Evolutionary conservation across 2,329 filamentous ascomycete genomes (phyloP), one percentile per base, ranked within the genome.

Genomic region (Teratosphaeria epicoccoides): DNA sequence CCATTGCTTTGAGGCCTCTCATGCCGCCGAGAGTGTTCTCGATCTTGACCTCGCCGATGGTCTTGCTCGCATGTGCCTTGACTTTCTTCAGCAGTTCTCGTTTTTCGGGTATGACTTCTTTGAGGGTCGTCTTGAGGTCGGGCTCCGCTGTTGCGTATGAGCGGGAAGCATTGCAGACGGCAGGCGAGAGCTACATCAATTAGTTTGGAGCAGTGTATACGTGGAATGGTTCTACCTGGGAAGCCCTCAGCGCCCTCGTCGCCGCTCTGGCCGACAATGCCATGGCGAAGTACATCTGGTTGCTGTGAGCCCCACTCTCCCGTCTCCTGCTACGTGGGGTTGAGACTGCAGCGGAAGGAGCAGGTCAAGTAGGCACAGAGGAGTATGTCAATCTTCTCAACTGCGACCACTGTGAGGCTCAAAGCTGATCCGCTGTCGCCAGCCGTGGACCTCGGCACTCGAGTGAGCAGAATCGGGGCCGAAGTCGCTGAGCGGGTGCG

Each of bases 11-110:
- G 61, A 98, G 81, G 37, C 91, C 91, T 71, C 76, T 80, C 93
- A 97, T 97, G 65, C 93, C 93, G 63, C 93, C 93, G 61, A 97
- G 82, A 22, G 88, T 88, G 73, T 93, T 95, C 72, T 91, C 87
- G 45, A 97, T 82, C 77, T 91, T 95, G 71, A 97, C 83, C 64
- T 95, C 87, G 52, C 91, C 91, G 63, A 97, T 84, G 54, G 84
- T 83, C 71, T 90, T 93, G 64, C 84, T 81, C 49, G 81, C 79
- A 68, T 91, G 82, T 52, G 84, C 81, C 76, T 96, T 97, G 74
- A 97, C 87, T 71, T 90, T 87, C 73, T 95, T 93, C 63, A 97
- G 75, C 20, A 96, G 83, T 70, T 95, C 91, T 49, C 90, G 83
- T 76, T 97, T 97, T 56, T 83, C 88, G 28, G 93, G 93, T 62